Evolutionary conservation across 176 grass and related monocot genomes (phyloP), one percentile per base, ranked within the genome.

Genomic region (Oryza nivara): DNA sequence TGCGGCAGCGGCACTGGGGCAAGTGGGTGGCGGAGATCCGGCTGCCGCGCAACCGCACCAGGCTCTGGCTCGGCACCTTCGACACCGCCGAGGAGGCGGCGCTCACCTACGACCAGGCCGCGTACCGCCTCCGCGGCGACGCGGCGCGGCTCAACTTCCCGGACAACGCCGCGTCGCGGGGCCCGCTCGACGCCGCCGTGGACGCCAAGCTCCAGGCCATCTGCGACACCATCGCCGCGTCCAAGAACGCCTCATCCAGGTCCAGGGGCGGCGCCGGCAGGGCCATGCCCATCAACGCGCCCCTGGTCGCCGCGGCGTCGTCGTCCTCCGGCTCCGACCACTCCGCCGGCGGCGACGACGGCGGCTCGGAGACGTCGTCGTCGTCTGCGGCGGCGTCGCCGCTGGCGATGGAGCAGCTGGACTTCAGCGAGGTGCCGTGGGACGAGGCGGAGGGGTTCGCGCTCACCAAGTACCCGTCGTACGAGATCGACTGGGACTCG

Each of bases 1-100:
- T 97, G 66, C 92, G 94, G 85, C 94, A 94, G 86, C 89, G 92
- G 2, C 94, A 96, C 86, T 89, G 91, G 91, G 91, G 94, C 70
- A 96, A 96, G 84, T 96, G 94, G 94, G 94, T 96, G 13, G 91
- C 94, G 0, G 94, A 96, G 91, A 96, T 96, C 73, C 94, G 89
- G 0, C 76, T 97, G 47, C 94, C 94, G 0, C 89, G 84, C 51
- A 92, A 90, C 88, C 91, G 91, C 38, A 90, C 85, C 47, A 78
- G 54, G 54, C 93, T 95, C 76, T 95, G 93, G 93, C 93, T 95
- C 83, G 93, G 93, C 74, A 95, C 93, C 85, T 95, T 95, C 76
- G 93, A 95, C 88, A 95, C 88, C 25, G 93, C 93, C 25, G 93
- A 95, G 85, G 93, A 90, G 84, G 87, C 81, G 85, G 54, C 38